Evolutionary conservation across 768 basidiomycete genomes (phyloP), one percentile per base, ranked within the genome.

Genomic region (Trametes cingulata): DNA sequence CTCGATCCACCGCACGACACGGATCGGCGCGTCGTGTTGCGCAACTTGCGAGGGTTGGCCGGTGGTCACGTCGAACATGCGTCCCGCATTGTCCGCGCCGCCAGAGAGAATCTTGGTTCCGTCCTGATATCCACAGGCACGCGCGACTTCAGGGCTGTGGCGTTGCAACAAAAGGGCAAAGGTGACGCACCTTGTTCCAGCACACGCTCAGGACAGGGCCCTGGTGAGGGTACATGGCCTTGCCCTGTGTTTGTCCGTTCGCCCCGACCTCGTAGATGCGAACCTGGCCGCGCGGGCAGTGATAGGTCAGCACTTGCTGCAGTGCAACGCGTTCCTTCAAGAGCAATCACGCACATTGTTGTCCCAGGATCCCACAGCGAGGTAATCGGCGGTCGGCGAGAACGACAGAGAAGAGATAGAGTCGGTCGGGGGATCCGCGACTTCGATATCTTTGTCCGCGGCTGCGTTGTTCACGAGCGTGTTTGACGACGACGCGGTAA

Each of bases 331-430:
- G 22, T 45, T 19, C 19, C 15, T 24, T 6, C 1, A 19, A 55
- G 17, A 17, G 19, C n/a, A 22, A 36, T 14, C 14, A 74, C 85
- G 42, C 65, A 94, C 95, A 74, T 91, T 91, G 71, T 93, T 95
- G 69, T 92, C 91, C 96, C 96, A 98, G 66, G 88, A 90, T 55
- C 86, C 94, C 13, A 95, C 95, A 9, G 95, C 94, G 24, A 98
- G 82, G 70, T 92, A 91, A 70, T 96, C 93, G 9, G 90, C 90
- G 17, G 85, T 87, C 6, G 89, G 84, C 0, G 91, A 94, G 76
- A 95, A 98, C 1, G 89, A 75, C 51, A 98, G 73, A 2, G 86
- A 84, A 2, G 93, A 95, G 61, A 96, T 91, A 13, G 92, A 93
- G 71, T 98, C 96, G 9, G 84, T 71, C 3, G 93, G 93, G 0